phyloP scores from a whole-genome alignment of 2,329 filamentous ascomycete species.

The Lachnum nothofagi region DNA sequence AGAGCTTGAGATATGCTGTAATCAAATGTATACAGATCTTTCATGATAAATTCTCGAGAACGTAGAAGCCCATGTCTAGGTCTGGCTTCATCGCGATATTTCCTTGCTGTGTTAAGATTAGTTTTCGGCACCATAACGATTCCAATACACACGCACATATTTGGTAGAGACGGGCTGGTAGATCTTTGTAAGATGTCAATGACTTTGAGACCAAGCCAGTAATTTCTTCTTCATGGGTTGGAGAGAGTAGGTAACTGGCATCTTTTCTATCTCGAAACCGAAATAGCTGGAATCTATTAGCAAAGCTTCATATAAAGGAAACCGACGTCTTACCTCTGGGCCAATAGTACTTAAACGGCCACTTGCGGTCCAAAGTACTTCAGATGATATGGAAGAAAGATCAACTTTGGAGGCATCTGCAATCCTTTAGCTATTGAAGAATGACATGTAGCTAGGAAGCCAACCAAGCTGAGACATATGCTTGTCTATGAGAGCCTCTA shows the following conservation, averaged over 20 bases:
- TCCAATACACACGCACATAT: too few relatives aligned
- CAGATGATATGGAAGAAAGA: conserved; percentile 78
- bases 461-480: conserved; percentile 75
- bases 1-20: conserved; percentile 60
- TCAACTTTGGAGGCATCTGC: conserved; percentile 73
- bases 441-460: conserved; percentile 15
- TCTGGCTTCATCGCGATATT: conserved; percentile 88
- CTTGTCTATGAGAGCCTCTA: conserved; percentile 79
- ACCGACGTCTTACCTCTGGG: conserved; percentile 58
- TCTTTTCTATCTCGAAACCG: conserved; percentile 74
- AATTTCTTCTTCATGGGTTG: conserved; percentile 96
- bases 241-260: conserved; percentile 69
- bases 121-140: too few relatives aligned
- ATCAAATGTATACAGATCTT: conserved; percentile 97
- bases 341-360: conserved; percentile 69
- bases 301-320: background rate
- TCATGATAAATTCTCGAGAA: conserved; percentile 92
- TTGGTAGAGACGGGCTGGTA: conserved; percentile 86
- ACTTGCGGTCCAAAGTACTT: conserved; percentile 76
- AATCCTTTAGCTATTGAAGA: background rate
- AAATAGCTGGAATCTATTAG: conserved; percentile 58
- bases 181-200: conserved; percentile 75
- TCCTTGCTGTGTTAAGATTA: conserved; percentile 55
- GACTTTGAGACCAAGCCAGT: conserved; percentile 70
- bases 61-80: conserved; percentile 84